A percentile compares a stretch with the other conserved stretches of the same genome.
These are phyloP conservation scores for Primulina tabacum DNA, from an alignment of 257 asterid species.

Conservation along the genomic window DNA sequence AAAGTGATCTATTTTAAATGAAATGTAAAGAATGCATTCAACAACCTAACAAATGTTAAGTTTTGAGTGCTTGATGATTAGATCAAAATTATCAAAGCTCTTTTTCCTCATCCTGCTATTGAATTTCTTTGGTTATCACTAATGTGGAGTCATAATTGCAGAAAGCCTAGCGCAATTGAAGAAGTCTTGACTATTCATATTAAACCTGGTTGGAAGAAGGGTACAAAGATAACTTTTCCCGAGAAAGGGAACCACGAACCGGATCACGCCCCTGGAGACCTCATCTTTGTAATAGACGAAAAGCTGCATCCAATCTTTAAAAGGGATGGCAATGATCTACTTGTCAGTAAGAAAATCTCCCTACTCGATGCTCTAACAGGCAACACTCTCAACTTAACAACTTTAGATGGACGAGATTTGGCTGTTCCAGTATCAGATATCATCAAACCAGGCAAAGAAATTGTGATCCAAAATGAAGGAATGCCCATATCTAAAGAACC, in stretches of 20 bases:
- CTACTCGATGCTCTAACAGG: slow-evolving; percentile 87
- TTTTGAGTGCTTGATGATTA: neutral
- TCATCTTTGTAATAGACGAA: slow-evolving; percentile 76
- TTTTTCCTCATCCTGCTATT: neutral
- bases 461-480: slow-evolving; percentile 71
- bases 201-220: slow-evolving; percentile 95
- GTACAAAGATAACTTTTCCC: slow-evolving; percentile 87
- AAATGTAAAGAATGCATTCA: neutral
- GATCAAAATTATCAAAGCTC: neutral
- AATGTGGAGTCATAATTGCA: slow-evolving; percentile 30
- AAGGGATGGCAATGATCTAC: slow-evolving; percentile 83
- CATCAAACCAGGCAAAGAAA: slow-evolving; percentile 80
- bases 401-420: slow-evolving; percentile 72
- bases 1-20: too few species aligned
- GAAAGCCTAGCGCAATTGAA: slow-evolving; percentile 73
- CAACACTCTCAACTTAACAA: slow-evolving; percentile 53
- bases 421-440: slow-evolving; percentile 51
- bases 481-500: slow-evolving; percentile 95
- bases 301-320: slow-evolving; percentile 65
- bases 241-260: slow-evolving; percentile 84
- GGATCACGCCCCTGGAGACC: slow-evolving; percentile 75
- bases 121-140: slow-evolving; percentile 6
- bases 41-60: neutral
- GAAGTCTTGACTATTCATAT: slow-evolving; percentile 79
- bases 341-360: slow-evolving; percentile 57